Percentiles rank a stretch among this genome's conserved stretches.
Evolutionary conservation across 139 green algal genomes (phyloP).

Genomic region (Coccomyxa sp.): DNA sequence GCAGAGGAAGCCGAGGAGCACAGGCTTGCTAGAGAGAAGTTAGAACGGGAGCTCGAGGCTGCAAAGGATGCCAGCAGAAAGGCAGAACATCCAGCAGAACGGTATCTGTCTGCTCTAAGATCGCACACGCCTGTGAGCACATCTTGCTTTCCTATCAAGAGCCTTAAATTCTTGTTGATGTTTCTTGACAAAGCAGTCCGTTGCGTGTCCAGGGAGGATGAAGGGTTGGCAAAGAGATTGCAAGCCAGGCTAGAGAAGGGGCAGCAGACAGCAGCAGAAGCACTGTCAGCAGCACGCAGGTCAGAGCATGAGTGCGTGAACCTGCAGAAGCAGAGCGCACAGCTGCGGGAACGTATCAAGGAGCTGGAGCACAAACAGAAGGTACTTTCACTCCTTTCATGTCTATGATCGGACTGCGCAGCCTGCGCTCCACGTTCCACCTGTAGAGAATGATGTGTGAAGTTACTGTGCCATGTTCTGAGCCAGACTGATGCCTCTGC

Average conservation of each 20-base stretch:
- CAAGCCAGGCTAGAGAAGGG: not conserved
- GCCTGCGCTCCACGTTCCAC: not conserved
- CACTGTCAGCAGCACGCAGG: not conserved
- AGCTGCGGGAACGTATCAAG: not conserved
- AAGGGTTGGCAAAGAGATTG: too few species aligned
- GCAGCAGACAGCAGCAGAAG: not conserved
- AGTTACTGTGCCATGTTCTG: not conserved
- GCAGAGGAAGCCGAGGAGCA: not conserved
- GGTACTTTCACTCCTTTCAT: not conserved
- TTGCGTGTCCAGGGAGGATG: too few species aligned
- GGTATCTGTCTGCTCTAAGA: not conserved
- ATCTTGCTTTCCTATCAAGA: too few species aligned
- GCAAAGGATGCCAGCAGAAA: not conserved
- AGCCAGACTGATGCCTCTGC: not conserved
- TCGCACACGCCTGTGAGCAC: too few species aligned
- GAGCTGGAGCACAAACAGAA: conserved; percentile 1
- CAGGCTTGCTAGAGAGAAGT: not conserved
- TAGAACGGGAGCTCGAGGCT: not conserved
- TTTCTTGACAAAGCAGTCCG: too few species aligned
- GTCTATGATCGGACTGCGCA: not conserved
- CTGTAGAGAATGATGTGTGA: not conserved
- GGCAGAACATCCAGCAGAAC: not conserved
- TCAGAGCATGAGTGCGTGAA: not conserved
- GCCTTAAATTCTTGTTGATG: too few species aligned
- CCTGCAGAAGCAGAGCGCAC: not conserved